Evolutionary conservation across 345 rosid genomes (phyloP).

Genomic region (Salix exigua): DNA sequence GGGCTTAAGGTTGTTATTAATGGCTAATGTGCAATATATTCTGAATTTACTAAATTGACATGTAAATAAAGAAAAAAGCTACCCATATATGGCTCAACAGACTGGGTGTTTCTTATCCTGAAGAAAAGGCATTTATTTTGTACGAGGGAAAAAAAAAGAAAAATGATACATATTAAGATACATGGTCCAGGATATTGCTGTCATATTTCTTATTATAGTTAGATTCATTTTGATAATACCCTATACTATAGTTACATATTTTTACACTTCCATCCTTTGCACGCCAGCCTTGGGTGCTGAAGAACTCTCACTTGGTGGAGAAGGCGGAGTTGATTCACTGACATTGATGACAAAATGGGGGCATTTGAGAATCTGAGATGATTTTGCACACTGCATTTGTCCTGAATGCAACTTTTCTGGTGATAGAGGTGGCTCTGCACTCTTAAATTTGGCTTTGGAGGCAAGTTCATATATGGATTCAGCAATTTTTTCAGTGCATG

Average conservation of each 20-base stretch:
- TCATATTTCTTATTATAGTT: too few species aligned
- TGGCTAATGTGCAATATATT: neutral
- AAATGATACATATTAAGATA: neutral
- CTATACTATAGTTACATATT: neutral
- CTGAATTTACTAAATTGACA: neutral
- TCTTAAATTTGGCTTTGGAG: constrained; percentile 42
- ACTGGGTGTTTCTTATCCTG: neutral
- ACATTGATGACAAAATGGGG: constrained; percentile 14
- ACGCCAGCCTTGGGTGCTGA: neutral
- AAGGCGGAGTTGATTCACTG: neutral
- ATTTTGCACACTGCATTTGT: neutral
- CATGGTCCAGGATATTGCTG: neutral
- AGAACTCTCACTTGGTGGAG: constrained; percentile 1
- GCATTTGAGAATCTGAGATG: neutral
- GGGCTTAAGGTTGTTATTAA: neutral
- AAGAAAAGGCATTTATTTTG: neutral
- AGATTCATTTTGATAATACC: too few species aligned
- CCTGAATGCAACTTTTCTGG: constrained; percentile 25
- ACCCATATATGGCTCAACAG: neutral
- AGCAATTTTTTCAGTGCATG: constrained; percentile 46
- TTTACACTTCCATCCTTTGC: neutral
- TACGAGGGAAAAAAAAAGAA: neutral
- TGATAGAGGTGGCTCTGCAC: constrained; percentile 15
- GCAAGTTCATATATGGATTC: constrained; percentile 55
- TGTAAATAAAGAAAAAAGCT: neutral